Evolutionary conservation across 2,329 filamentous ascomycete species (phyloP), one percentile per base, ranked within the genome.

Genomic region (Fusarium temperatum): DNA sequence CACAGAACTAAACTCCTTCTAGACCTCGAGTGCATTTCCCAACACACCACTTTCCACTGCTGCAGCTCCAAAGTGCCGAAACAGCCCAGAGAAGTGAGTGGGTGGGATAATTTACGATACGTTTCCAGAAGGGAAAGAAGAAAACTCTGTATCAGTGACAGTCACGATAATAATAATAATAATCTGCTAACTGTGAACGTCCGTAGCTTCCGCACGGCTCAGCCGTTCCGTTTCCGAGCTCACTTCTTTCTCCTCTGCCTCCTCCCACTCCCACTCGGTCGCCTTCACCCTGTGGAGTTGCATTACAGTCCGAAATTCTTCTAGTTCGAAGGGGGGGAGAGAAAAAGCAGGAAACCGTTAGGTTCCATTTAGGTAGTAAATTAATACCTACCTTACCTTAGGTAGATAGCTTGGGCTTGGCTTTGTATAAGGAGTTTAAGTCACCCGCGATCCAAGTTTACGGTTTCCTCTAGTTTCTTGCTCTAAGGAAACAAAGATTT

Each of bases 351-450:
- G 35, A 44, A 26, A n/a, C 15, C 51, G n/a, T 30, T 41, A 17
- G 35, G 35, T 36, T 35, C 15, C 47, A 32, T 30, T n/a, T 56
- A 36, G 28, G 51, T 36, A 39, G 32, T n/a, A n/a, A 44, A 32
- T 55, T 60, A 26, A 48, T 36, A 36, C 15, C 35, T 32, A 32
- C 12, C 12, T 35, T 35, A 35, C 32, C 32, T 32, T 54, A 8
- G 11, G n/a, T 26, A 45, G 24, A 13, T 47, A 47, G 45, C 20
- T 30, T 30, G 9, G 18, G 30, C 59, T 57, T 48, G 44, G 26
- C 38, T 51, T 59, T 24, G 53, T 74, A 74, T 74, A 74, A 74
- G 71, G 71, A 28, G 28, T 54, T 66, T 53, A 57, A 38, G 17
- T 11, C 26, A 36, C 56, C 51, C 66, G 26, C 30, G 11, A 30